Base-by-base conservation (phyloP, 2,329 filamentous ascomycete genomes). In the Camptophora hylomeconis region DNA sequence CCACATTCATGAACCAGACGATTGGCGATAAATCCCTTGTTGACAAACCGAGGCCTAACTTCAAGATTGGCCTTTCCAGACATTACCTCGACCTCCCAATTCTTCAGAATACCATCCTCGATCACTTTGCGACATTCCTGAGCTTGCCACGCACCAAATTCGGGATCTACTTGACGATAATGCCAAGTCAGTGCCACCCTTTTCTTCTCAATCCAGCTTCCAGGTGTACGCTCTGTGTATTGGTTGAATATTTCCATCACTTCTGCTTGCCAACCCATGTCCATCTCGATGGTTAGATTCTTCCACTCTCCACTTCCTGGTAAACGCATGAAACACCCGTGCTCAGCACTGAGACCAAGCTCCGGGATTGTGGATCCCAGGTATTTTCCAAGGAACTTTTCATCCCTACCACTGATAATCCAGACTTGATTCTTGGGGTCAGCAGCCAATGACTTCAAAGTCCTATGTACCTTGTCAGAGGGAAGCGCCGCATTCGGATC, bases 131-230 rank as follows among this genome's bases (percentile, higher is more conserved):
- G 77, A 48, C 83, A 92, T 50, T 86, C 77, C 14, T 67, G 69
- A 4, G 86, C 75, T 59, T 87, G 80, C 55, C 81, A 80, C 0
- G 72, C 57, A 11, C 83, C 87, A 39, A 80, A 80, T 44, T 92
- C 81, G 1, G 82, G 83, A 47, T 94, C 83, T 2, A 83, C 83
- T 16, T 82, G 74, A 21, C 89, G 81, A 56, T 95, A 98, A 51
- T 98, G 89, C 89, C 89, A 95, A 3, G 89, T 95, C 26, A 95
- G 60, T 4, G 89, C 86, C 40, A 92, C 89, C 39, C 84, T 79
- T 58, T 98, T 98, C 36, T 79, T 74, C 56, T 98, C 89, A 37
- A 94, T 84, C 50, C 92, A 92, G 0, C 84, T 87, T 5, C 84
- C 89, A 41, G 80, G 78, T 5, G 86, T 87, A 36, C 69, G 72